Evolutionary conservation across 2,329 filamentous ascomycete species (phyloP), one percentile per base, ranked within the genome.

Genomic region (Alternaria sp.): DNA sequence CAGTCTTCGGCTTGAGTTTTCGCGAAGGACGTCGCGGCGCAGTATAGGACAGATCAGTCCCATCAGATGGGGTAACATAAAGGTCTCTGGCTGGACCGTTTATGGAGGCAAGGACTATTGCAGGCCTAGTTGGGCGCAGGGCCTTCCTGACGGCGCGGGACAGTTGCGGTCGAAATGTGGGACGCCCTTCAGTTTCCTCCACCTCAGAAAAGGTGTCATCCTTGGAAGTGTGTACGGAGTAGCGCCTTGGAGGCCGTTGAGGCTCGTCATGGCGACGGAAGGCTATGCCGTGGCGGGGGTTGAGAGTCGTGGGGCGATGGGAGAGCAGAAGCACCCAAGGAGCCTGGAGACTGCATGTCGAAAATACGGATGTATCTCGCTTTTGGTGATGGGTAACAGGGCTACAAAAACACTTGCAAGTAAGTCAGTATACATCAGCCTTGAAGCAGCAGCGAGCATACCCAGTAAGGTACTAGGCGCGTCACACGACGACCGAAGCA

Each of bases 101-200:
- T 8, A 74, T 70, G 1, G 68, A 59, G 26, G 65, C 57, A n/a
- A 75, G 52, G 7, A 76, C 54, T 30, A 41, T 52, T n/a, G 47
- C 57, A 43, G 72, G 63, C 30, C 61, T 68, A 57, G 69, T 75
- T 34, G 44, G 52, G 16, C 70, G 68, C 38, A 41, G 55, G 18
- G 64, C 63, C 39, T 74, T 74, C 24, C 59, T 64, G 18, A 42
- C 58, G 7, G 20, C 41, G 34, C 64, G 60, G 14, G 69, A 70
- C 24, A 20, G 47, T 24, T 64, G 64, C 9, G 58, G 32, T 22
- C 52, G 62, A 44, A 68, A 69, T 4, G 39, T 47, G 18, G 24
- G 24, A 24, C 24, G 24, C 24, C 24, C 24, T 24, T 24, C 28
- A 5, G 28, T 30, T 5, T 30, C 28, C 28, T 61, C 48, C 12